These are phyloP conservation scores for Trichomonas vaginalis DNA, from an alignment of 208 protist species.

Conservation along the genomic window DNA sequence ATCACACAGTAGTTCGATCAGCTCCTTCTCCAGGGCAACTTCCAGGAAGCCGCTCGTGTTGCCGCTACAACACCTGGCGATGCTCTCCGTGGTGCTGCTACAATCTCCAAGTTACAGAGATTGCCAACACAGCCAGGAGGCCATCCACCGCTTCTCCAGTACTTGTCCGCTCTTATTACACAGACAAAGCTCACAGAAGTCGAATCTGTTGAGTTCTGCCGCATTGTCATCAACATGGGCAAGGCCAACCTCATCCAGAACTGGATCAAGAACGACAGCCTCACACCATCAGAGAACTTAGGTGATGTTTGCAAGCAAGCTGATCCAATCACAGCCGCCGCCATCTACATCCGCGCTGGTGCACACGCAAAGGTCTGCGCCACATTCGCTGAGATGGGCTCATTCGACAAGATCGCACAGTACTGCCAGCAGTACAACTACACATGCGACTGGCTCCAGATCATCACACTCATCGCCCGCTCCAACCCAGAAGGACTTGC, in stretches of 20 bases:
- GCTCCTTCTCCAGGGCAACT: constrained; percentile 61
- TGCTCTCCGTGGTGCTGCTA: constrained; percentile 78
- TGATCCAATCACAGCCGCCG: constrained; percentile 75
- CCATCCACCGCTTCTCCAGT: constrained; percentile 28
- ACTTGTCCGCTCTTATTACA: constrained; percentile 8
- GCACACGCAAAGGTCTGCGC: constrained; percentile 63
- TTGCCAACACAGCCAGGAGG: constrained; percentile 43
- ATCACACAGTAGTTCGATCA: constrained; percentile 68
- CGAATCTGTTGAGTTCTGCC: constrained; percentile 90
- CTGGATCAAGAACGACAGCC: constrained; percentile 92
- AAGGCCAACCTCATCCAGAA: constrained; percentile 64
- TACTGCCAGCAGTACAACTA: constrained; percentile 28
- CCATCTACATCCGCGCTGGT: constrained; percentile 80
- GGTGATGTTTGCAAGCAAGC: constrained; percentile 75
- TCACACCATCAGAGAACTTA: constrained; percentile 87
- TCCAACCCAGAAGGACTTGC: constrained; percentile 68
- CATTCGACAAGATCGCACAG: constrained; percentile 13
- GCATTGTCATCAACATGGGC: constrained; percentile 69
- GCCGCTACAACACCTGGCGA: constrained; percentile 69
- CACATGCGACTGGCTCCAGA: constrained; percentile 8
- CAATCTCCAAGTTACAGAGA: constrained; percentile 72
- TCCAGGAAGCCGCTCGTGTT: constrained; percentile 75
- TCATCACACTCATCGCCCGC: constrained; percentile 50
- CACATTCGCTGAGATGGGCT: constrained; percentile 28
- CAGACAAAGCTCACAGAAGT: constrained; percentile 54